A percentile compares a stretch with the other conserved stretches of the same genome.
phyloP scores from a whole-genome alignment of 202 grass and related monocot genomes.

The Musa balbisiana region DNA sequence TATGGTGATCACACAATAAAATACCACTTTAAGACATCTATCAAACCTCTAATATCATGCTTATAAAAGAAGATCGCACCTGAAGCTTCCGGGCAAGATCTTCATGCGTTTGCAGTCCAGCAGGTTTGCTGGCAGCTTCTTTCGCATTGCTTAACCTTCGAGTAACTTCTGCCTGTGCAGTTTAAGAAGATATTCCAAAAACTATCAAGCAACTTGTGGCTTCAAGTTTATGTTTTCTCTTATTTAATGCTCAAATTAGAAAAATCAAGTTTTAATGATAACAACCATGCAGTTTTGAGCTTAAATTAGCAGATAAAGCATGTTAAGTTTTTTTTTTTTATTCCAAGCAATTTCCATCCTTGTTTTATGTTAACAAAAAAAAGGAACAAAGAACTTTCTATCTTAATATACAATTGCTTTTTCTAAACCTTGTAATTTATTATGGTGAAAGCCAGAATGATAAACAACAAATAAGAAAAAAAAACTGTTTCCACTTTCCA shows the following conservation, averaged over 20 bases:
- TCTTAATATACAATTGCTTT: background rate
- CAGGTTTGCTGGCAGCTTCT: constrained; percentile 54
- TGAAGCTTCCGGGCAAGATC: constrained; percentile 92
- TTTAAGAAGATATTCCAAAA: constrained; percentile 18
- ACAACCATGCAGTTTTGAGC: background rate
- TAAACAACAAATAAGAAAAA: background rate
- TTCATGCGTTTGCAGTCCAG: constrained; percentile 60
- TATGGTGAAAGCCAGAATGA: background rate
- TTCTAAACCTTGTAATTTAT: no score
- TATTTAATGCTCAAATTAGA: background rate
- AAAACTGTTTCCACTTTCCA: background rate
- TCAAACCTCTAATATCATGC: background rate
- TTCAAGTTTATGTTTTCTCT: background rate
- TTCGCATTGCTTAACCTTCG: constrained; percentile 70
- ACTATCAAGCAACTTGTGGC: background rate
- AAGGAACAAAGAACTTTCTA: background rate
- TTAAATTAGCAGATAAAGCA: background rate
- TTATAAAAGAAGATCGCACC: constrained; percentile 33
- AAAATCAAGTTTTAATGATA: background rate
- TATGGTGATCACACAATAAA: background rate
- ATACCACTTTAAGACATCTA: background rate
- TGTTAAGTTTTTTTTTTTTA: background rate
- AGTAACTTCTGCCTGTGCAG: constrained; percentile 75
- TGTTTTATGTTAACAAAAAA: background rate
- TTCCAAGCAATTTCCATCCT: background rate